These are phyloP conservation scores for Colletotrichum eleusines DNA, from an alignment of 2,329 filamentous ascomycete genomes.

Conservation along the genomic window DNA sequence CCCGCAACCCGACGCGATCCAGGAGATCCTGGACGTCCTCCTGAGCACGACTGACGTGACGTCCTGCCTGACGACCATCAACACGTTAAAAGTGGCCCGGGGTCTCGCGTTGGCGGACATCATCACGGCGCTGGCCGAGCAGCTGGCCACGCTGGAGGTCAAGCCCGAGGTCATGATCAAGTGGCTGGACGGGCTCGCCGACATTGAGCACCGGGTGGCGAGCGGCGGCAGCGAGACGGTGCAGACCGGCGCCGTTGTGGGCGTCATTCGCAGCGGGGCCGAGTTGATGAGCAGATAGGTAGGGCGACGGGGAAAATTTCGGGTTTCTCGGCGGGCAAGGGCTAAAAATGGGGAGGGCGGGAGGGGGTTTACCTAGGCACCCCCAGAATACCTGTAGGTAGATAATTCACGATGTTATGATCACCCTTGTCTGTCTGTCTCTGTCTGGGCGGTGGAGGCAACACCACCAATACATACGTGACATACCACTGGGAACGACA, in stretches of 20 bases:
- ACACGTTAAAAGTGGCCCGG: constrained; percentile 85
- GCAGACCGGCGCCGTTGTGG: constrained; percentile 93
- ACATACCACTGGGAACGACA: neutral
- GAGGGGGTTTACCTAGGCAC: too few species aligned
- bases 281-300: constrained; percentile 69
- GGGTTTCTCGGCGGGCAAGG: neutral
- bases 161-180: constrained; percentile 87
- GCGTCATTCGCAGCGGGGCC: constrained; percentile 86
- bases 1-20: constrained; percentile 89
- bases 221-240: constrained; percentile 88
- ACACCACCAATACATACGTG: too few species aligned
- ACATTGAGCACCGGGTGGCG: constrained; percentile 91
- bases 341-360: neutral
- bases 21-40: constrained; percentile 85
- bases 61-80: constrained; percentile 88
- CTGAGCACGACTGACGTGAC: constrained; percentile 89
- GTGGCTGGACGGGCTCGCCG: constrained; percentile 91
- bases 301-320: neutral
- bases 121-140: constrained; percentile 85
- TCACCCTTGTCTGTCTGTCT: neutral
- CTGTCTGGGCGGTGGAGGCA: too few species aligned
- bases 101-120: constrained; percentile 95
- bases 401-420: constrained; percentile 39
- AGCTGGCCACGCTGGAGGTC: constrained; percentile 85
- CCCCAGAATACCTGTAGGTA: too few species aligned